phyloP scores from a whole-genome alignment of 2,329 filamentous ascomycete species.

The Immersiporthe knoxdaviesiana region DNA sequence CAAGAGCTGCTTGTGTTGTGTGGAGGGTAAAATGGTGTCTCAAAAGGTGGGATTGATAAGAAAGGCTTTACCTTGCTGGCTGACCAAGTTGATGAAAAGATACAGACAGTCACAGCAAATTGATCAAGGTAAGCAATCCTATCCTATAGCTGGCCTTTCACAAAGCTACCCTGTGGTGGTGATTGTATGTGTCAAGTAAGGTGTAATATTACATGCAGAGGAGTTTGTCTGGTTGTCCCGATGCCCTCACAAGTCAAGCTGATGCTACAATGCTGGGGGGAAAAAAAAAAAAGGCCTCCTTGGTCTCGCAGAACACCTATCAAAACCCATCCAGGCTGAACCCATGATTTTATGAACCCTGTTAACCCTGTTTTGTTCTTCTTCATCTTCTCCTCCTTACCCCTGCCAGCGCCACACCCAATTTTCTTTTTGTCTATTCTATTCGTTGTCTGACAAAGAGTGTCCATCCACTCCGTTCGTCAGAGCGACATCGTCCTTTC shows the following conservation, averaged over 20 bases:
- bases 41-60: no score
- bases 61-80: neutral
- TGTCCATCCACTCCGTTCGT: constrained; percentile 41
- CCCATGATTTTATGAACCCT: neutral
- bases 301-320: neutral
- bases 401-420: neutral
- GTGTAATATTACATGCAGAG: neutral
- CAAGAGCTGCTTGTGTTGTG: neutral
- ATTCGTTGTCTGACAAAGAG: constrained; percentile 30
- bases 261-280: neutral
- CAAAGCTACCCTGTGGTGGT: neutral
- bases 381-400: neutral
- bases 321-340: neutral
- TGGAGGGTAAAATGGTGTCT: neutral
- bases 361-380: no score
- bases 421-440: neutral
- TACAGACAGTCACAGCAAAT: neutral
- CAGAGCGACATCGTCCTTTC: constrained; percentile 34
- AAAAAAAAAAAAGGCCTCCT: neutral
- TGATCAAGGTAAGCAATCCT: neutral
- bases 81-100: neutral
- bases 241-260: neutral
- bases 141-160: neutral
- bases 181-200: neutral
- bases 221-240: constrained; percentile 10